Percentiles rank a stretch among this genome's conserved stretches.
Conservation (phyloP, 1,139 yeast species). For the Candida sanyaensis region DNA sequence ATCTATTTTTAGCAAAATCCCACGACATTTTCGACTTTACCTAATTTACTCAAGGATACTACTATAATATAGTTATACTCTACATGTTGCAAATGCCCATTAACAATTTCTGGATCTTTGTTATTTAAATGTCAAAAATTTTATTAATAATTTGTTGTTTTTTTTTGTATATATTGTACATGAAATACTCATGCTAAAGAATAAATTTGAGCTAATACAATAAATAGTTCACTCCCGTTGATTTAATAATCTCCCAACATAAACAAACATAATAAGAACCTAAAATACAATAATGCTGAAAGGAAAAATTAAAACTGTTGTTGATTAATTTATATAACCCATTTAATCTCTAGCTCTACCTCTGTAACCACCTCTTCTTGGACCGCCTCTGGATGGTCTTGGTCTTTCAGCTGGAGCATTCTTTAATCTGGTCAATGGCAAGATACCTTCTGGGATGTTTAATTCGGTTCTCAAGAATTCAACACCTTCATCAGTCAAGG, state of each 20-base stretch:
- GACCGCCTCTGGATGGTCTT: slow-evolving; percentile 47
- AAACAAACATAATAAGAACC: slow-evolving; percentile 17
- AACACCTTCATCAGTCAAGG: slow-evolving; percentile 99
- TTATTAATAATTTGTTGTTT: slow-evolving; percentile 5
- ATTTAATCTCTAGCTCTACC: slow-evolving; percentile 51
- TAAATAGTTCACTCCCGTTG: slow-evolving; percentile 5
- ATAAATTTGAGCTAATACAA: slow-evolving; percentile 2
- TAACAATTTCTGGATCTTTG: background rate
- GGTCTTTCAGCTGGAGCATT: slow-evolving; percentile 87
- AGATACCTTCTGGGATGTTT: slow-evolving; percentile 97
- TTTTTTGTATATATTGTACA: slow-evolving; percentile 5
- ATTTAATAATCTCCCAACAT: slow-evolving; percentile 10
- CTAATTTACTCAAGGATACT: too few relatives aligned
- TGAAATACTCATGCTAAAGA: slow-evolving; percentile 5
- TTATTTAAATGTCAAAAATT: background rate
- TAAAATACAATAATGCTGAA: slow-evolving; percentile 12
- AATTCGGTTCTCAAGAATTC: slow-evolving; percentile 98
- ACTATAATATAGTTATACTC: background rate
- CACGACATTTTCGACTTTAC: too few relatives aligned
- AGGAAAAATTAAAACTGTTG: slow-evolving; percentile 9
- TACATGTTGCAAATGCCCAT: background rate
- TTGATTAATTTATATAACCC: background rate
- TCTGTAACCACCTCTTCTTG: slow-evolving; percentile 42
- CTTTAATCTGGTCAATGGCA: slow-evolving; percentile 98
- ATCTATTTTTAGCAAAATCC: too few relatives aligned